Evolutionary conservation across 805 yeast species (phyloP), one percentile per base, ranked within the genome.

Genomic region (Candida vaughaniae): DNA sequence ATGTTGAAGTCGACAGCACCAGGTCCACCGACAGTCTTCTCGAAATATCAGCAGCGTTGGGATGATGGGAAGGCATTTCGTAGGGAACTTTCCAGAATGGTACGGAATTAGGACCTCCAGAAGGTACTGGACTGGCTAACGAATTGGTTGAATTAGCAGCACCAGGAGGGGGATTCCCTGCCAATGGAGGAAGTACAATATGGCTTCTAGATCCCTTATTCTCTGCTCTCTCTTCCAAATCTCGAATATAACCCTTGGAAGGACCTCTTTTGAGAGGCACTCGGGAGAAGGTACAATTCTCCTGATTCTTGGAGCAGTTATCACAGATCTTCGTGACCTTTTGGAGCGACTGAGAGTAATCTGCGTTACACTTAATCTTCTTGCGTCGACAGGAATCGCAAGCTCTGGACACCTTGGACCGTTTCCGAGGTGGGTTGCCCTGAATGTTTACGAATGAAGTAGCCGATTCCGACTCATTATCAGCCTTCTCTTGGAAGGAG

Each of bases 201-300:
- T 27, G 47, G 22, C 23, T 29, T 36, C 28, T 19, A 15, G 35
- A 19, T 39, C 33, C 11, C 31, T 29, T 25, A 36, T 20, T 37
- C n/a, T 62, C 70, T 22, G 58, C 43, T 44, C 60, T 58, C 22
- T 66, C 70, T 37, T 62, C 70, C 30, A 58, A 49, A 37, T 66
- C 75, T 33, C 71, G 60, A n/a, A 69, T 65, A 46, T 77, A 81
- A 1, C 91, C 91, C 51, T 83, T 85, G 1, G 83, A 71, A 0
- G 95, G 95, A 0, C 95, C 95, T 47, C 95, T 62, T 49, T 85
- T 85, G 54, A 85, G 55, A 0, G 90, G 95, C 2, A 80, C 71
- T 33, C 91, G 65, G 16, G 81, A 80, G 53, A 83, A 85, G 2
- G 82, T 68, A 55, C 95, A 85, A 2, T 51, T 53, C 31, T 82